Evolutionary conservation across 352 stramenopile species (phyloP).

Genomic region (Pythium rishiriense): DNA sequence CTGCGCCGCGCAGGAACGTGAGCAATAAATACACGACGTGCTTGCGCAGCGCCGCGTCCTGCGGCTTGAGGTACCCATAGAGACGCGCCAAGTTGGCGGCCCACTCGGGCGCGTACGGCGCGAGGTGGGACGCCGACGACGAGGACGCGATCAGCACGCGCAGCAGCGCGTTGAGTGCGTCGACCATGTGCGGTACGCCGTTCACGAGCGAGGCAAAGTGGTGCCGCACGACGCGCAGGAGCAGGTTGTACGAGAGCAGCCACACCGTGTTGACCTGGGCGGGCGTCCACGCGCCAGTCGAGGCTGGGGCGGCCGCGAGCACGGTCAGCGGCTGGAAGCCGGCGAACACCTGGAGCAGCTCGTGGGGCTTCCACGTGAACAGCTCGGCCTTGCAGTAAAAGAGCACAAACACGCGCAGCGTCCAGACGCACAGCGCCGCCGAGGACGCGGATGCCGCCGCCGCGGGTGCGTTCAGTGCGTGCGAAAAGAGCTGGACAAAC

Average conservation of each 20-base stretch:
- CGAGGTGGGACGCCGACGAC: not conserved
- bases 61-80: conserved; percentile 87
- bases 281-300: conserved; percentile 22
- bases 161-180: conserved; percentile 66
- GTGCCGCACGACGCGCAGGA: conserved; percentile 77
- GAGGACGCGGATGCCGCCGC: not conserved
- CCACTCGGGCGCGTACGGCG: conserved; percentile 46
- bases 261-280: conserved; percentile 69
- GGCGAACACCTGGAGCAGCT: conserved; percentile 68
- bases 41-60: conserved; percentile 76
- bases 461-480: conserved; percentile 33
- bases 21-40: conserved; percentile 85
- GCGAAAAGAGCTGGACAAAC: conserved; percentile 33
- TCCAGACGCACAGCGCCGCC: conserved; percentile 41
- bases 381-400: conserved; percentile 78
- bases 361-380: conserved; percentile 75
- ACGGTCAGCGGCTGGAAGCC: conserved; percentile 62
- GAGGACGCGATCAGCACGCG: conserved; percentile 50
- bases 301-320: conserved; percentile 20
- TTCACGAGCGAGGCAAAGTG: conserved; percentile 74
- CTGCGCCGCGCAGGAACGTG: conserved; percentile 62
- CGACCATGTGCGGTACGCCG: conserved; percentile 62
- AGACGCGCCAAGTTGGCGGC: conserved; percentile 83
- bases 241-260: conserved; percentile 74
- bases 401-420: conserved; percentile 59